phyloP scores from a whole-genome alignment of 2,329 filamentous ascomycete genomes.

The Thielaviopsis ethacetica region DNA sequence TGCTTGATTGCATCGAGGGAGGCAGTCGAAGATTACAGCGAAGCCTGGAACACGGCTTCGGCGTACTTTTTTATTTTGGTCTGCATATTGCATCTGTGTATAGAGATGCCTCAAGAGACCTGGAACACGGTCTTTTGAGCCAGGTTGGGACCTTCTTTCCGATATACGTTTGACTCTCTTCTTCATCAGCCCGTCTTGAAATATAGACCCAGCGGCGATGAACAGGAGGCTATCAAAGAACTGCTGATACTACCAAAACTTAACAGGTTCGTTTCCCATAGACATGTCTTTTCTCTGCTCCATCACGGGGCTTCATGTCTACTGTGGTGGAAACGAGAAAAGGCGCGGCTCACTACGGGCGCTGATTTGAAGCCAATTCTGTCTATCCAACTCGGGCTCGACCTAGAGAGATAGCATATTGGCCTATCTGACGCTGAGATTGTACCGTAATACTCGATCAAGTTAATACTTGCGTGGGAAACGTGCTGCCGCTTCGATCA shows the following conservation, averaged over 20 bases:
- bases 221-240: not conserved
- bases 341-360: constrained; percentile 67
- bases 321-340: constrained; percentile 1
- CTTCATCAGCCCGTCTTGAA: not conserved
- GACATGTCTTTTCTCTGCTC: constrained; percentile 7
- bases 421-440: constrained; percentile 62
- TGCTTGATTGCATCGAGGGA: not conserved
- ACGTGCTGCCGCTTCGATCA: constrained; percentile 74
- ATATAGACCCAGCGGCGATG: not conserved
- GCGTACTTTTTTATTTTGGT: not conserved
- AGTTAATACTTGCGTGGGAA: constrained; percentile 99
- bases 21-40: not conserved
- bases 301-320: not conserved
- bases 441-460: constrained; percentile 96
- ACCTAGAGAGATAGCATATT: constrained; percentile 1
- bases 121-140: not conserved
- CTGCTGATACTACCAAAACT: constrained; percentile 5
- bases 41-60: constrained; percentile 1
- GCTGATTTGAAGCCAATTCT: constrained; percentile 30
- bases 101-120: not conserved
- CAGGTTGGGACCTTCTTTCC: not conserved
- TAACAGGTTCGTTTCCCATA: constrained; percentile 12
- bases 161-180: not conserved
- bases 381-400: constrained; percentile 3
- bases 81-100: not conserved